Percentiles rank a stretch among this genome's conserved stretches.
phyloP scores from a whole-genome alignment of 2,329 filamentous ascomycete species.

The Colletotrichum higginsianum region DNA sequence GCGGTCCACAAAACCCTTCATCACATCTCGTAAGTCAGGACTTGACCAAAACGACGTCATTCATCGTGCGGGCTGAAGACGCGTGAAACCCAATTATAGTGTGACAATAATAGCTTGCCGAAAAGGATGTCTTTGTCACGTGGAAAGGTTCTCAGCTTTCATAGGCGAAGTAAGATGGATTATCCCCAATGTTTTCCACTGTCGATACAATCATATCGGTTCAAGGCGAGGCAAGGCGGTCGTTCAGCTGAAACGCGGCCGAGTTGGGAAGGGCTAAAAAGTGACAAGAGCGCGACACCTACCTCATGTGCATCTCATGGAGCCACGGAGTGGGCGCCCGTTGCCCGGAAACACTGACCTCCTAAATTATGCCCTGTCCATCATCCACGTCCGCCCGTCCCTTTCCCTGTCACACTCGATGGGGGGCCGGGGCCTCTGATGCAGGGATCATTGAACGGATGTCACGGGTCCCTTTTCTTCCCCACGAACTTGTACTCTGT shows the following conservation, averaged over 20 bases:
- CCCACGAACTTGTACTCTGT: constrained; percentile 24
- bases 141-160: background rate
- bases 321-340: constrained; percentile 35
- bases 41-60: constrained; percentile 27
- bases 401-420: constrained; percentile 34
- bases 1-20: constrained; percentile 1
- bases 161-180: background rate
- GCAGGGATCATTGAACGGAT: constrained; percentile 35
- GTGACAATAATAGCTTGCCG: background rate
- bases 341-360: constrained; percentile 41
- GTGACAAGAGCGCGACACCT: constrained; percentile 11
- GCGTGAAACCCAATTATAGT: background rate
- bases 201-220: background rate
- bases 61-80: background rate
- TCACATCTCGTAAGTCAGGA: background rate
- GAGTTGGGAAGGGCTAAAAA: constrained; percentile 20
- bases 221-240: constrained; percentile 8
- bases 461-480: constrained; percentile 31
- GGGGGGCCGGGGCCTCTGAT: constrained; percentile 27
- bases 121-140: background rate
- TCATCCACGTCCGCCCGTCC: constrained; percentile 16
- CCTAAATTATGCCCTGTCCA: constrained; percentile 9
- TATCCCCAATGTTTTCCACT: background rate
- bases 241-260: constrained; percentile 34
- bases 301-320: constrained; percentile 1